A percentile compares a stretch with the other conserved stretches of the same genome.
phyloP scores from a whole-genome alignment of 2,329 filamentous ascomycete species.

The Aspergillus pseudoglaucus region DNA sequence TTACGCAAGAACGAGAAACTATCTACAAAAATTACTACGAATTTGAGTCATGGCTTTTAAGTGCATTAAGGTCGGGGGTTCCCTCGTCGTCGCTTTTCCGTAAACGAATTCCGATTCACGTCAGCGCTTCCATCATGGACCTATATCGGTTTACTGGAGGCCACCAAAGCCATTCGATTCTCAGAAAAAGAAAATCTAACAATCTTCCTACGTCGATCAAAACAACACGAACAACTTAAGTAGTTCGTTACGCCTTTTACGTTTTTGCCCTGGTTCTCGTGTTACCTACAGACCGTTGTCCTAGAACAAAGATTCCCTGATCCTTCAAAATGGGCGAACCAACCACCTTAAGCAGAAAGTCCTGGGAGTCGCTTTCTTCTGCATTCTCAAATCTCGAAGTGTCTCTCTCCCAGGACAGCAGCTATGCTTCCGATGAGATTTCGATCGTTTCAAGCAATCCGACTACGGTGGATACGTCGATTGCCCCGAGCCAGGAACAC shows the following conservation, averaged over 20 bases:
- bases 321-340: conserved; percentile 21
- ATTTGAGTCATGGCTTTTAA: conserved; percentile 19
- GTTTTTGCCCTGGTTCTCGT: background rate
- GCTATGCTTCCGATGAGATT: conserved; percentile 33
- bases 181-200: conserved; percentile 6
- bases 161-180: conserved; percentile 23
- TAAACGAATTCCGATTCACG: conserved; percentile 19
- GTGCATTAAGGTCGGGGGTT: conserved; percentile 15
- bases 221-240: background rate
- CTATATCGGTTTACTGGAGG: conserved; percentile 21
- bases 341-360: conserved; percentile 19
- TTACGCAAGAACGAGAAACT: conserved; percentile 3
- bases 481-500: conserved; percentile 16
- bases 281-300: too few species aligned
- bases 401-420: conserved; percentile 34
- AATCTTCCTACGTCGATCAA: conserved; percentile 1
- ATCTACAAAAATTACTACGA: conserved; percentile 1
- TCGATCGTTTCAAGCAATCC: conserved; percentile 27
- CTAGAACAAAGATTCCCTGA: background rate
- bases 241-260: background rate
- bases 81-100: conserved; percentile 21
- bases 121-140: conserved; percentile 26
- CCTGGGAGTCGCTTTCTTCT: conserved; percentile 34
- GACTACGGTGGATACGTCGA: conserved; percentile 15
- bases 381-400: conserved; percentile 30